These are phyloP conservation scores for Chenopodium suecicum DNA, from an alignment of 148 eudicot species.

Conservation along the genomic window DNA sequence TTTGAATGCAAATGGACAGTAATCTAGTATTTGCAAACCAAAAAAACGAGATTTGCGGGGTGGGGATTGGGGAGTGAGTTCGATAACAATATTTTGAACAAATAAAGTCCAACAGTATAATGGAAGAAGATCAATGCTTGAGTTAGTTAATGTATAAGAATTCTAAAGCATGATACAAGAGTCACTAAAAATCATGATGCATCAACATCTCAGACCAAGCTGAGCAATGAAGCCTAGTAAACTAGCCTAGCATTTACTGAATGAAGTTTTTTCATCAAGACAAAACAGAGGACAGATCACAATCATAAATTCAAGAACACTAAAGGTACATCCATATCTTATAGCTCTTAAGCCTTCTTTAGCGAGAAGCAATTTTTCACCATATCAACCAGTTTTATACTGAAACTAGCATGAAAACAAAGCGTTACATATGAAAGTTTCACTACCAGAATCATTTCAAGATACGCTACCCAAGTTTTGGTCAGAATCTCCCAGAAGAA, in stretches of 20 bases:
- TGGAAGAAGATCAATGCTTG: not conserved
- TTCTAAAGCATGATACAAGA: not conserved
- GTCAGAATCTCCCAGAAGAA: not conserved
- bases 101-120: not conserved
- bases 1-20: not conserved
- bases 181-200: not conserved
- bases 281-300: not conserved
- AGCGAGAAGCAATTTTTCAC: not conserved
- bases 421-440: not conserved
- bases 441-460: not conserved
- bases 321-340: not conserved
- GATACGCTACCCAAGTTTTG: not conserved
- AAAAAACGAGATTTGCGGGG: not conserved
- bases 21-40: not conserved
- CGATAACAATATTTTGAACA: too few species aligned
- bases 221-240: not conserved
- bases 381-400: not conserved
- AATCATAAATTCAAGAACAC: not conserved
- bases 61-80: too few species aligned
- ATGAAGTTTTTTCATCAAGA: not conserved
- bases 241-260: not conserved
- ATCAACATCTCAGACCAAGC: not conserved
- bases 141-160: not conserved
- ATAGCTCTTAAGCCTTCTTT: not conserved
- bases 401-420: not conserved